phyloP scores from a whole-genome alignment of 768 basidiomycete species.

The Kwoniella botswanensis region DNA sequence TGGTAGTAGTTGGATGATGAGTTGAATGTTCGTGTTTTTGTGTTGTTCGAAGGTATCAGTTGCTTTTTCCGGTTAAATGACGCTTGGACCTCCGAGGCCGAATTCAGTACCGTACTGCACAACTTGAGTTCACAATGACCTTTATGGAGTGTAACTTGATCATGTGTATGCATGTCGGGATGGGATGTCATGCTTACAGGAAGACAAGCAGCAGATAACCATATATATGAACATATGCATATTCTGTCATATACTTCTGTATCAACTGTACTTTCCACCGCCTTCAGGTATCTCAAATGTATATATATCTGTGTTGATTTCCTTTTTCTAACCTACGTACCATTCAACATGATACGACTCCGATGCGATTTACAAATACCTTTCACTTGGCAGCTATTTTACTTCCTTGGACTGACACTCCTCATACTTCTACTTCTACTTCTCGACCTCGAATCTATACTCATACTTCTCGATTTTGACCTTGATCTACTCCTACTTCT shows the following conservation, averaged over 20 bases:
- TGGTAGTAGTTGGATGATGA: not conserved
- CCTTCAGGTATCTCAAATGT: no score
- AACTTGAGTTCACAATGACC: no score
- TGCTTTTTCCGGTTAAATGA: not conserved
- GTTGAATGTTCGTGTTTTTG: not conserved
- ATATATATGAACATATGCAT: not conserved
- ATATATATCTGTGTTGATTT: no score
- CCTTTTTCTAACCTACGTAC: no score
- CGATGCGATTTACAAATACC: not conserved
- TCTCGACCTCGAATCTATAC: slow-evolving; percentile 21
- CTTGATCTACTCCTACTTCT: slow-evolving; percentile 29
- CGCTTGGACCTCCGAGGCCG: not conserved
- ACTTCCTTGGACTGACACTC: slow-evolving; percentile 38
- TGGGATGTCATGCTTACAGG: not conserved
- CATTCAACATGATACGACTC: no score
- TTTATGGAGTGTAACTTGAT: no score
- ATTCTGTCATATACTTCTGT: no score
- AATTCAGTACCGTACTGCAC: not conserved
- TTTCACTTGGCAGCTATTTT: not conserved
- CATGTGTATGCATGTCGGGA: no score
- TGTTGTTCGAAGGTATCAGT: not conserved
- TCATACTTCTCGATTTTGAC: slow-evolving; percentile 21
- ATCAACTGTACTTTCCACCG: no score
- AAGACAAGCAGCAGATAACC: not conserved
- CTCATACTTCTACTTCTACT: slow-evolving; percentile 38